A percentile compares a stretch with the other conserved stretches of the same genome.
Evolutionary conservation across 176 grass and related monocot species (phyloP).

Genomic region (Alopecurus myosuroides): DNA sequence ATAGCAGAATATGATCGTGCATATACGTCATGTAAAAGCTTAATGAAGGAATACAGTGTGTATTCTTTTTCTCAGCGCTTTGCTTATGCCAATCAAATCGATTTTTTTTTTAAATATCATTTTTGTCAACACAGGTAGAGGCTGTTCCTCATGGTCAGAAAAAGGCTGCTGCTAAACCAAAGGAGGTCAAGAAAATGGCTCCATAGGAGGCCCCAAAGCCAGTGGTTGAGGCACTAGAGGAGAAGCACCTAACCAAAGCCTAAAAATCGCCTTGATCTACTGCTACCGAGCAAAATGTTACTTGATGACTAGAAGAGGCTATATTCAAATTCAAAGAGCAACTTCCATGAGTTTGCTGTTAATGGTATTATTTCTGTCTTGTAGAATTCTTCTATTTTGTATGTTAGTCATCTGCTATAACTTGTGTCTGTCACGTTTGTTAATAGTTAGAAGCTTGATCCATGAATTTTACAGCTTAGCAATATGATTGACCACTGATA

Average conservation of each 20-base stretch:
- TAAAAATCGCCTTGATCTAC: slow-evolving; percentile 79
- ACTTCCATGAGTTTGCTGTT: slow-evolving; percentile 84
- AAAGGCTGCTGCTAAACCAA: slow-evolving; percentile 48
- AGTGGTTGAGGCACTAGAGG: slow-evolving; percentile 38
- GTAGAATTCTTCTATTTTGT: background rate
- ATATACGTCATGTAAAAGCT: too few species aligned
- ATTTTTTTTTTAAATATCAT: too few species aligned
- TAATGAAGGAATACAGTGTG: too few species aligned
- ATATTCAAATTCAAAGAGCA: slow-evolving; percentile 94
- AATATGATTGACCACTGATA: background rate
- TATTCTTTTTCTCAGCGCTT: too few species aligned
- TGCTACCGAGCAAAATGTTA: slow-evolving; percentile 90
- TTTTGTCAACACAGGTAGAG: slow-evolving; percentile 36
- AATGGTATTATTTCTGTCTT: slow-evolving; percentile 48
- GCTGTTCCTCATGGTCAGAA: slow-evolving; percentile 45
- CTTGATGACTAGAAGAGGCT: slow-evolving; percentile 98
- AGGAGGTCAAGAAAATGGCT: slow-evolving; percentile 63
- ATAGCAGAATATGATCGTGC: too few species aligned
- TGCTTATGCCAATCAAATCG: too few species aligned
- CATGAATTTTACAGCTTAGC: background rate
- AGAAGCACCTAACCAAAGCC: slow-evolving; percentile 93
- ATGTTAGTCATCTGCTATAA: background rate
- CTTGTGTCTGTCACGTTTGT: background rate
- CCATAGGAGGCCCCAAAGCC: slow-evolving; percentile 61
- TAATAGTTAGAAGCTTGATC: background rate